Conservation (phyloP, 1,139 yeast species). For the Zygotorulaspora mrakii region DNA sequence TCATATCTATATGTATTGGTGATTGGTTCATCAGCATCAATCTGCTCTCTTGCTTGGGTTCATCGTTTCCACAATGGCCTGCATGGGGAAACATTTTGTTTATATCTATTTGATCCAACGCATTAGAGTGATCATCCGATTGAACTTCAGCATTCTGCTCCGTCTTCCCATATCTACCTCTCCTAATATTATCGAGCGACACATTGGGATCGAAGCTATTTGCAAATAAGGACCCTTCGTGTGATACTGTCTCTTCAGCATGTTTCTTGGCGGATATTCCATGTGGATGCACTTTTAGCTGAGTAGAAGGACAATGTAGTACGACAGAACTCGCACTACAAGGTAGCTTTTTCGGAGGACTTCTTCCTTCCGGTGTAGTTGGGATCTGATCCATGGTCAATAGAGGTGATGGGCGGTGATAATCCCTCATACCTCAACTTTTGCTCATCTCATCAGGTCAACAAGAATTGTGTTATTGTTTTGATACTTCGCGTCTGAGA, state of each 20-base stretch:
- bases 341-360: neutral
- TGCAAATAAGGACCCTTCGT: constrained; percentile 8
- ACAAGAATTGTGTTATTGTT: too few relatives aligned
- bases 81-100: constrained; percentile 21
- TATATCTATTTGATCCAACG: constrained; percentile 25
- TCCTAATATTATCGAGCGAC: constrained; percentile 17
- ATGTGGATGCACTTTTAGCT: constrained; percentile 20
- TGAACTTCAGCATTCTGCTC: constrained; percentile 3
- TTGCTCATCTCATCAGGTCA: too few relatives aligned
- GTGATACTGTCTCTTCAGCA: constrained; percentile 7
- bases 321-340: neutral
- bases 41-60: constrained; percentile 13
- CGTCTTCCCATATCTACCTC: constrained; percentile 1
- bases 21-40: constrained; percentile 18
- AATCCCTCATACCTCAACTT: too few relatives aligned
- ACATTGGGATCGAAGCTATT: constrained; percentile 3
- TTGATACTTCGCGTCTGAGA: neutral
- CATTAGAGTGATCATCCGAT: constrained; percentile 2
- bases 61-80: neutral
- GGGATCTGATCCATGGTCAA: constrained; percentile 6
- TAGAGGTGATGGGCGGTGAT: too few relatives aligned
- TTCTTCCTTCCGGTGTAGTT: constrained; percentile 6
- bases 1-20: constrained; percentile 21
- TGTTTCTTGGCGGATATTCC: constrained; percentile 22
- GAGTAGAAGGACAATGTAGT: constrained; percentile 1